Percentiles rank a stretch among this genome's conserved stretches.
phyloP scores from a whole-genome alignment of 371 early-diverging fungal genomes.

The Entomophthora muscae region DNA sequence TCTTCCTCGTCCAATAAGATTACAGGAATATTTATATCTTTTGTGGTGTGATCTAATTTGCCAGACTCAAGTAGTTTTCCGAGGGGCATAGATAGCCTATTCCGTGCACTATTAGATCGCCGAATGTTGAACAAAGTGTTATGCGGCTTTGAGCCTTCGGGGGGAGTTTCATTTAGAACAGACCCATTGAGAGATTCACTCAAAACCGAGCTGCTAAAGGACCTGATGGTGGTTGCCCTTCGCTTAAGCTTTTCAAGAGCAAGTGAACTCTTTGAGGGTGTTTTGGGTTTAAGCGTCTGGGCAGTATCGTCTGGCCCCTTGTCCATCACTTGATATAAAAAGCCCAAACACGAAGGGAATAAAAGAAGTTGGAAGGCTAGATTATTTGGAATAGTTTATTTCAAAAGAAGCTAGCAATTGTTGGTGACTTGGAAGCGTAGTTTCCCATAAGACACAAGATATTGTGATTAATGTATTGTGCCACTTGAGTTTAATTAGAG shows the following conservation, averaged over 20 bases:
- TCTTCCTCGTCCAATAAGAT: neutral
- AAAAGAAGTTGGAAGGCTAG: no score
- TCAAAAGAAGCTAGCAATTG: no score
- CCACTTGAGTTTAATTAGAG: no score
- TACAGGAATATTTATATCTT: neutral
- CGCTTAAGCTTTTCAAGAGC: conserved; percentile 6
- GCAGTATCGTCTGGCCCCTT: no score
- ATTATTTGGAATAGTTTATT: no score
- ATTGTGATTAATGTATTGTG: no score
- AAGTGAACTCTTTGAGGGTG: no score
- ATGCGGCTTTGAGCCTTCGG: neutral
- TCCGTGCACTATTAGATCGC: neutral
- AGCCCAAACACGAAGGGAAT: no score
- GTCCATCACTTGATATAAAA: no score
- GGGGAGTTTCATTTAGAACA: neutral
- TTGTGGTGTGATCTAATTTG: neutral
- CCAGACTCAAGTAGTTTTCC: neutral
- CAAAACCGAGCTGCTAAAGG: neutral
- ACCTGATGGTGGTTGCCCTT: conserved; percentile 7
- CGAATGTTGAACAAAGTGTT: conserved; percentile 1
- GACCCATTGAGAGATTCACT: conserved; percentile 4
- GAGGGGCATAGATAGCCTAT: neutral
- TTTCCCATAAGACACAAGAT: no score
- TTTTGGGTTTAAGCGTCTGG: no score
- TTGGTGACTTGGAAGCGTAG: no score